Conservation (phyloP, 2,329 filamentous ascomycete species). For the Aspergillus awamori region DNA sequence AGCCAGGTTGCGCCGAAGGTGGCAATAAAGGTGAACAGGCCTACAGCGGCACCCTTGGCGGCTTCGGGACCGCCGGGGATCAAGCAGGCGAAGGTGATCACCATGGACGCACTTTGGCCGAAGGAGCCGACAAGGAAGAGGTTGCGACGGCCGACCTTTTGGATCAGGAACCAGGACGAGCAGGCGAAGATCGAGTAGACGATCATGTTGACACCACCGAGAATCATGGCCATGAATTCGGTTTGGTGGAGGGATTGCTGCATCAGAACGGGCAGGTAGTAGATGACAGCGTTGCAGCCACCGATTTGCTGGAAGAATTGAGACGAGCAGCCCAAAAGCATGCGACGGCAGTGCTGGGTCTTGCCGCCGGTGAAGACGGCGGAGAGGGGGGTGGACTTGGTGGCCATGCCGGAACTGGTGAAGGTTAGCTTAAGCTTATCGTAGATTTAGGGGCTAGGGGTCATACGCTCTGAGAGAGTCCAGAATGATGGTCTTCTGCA, state of each 20-base stretch:
- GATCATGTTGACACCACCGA: conserved; percentile 33
- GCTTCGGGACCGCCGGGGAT: conserved; percentile 25
- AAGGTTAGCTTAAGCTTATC: conserved; percentile 34
- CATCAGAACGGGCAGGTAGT: conserved; percentile 51
- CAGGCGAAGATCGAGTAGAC: conserved; percentile 33
- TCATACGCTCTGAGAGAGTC: conserved; percentile 56
- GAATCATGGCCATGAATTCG: conserved; percentile 24
- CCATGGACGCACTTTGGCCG: conserved; percentile 39
- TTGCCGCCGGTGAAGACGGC: conserved; percentile 33
- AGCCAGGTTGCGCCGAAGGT: conserved; percentile 68
- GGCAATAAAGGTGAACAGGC: conserved; percentile 68
- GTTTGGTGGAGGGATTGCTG: conserved; percentile 38
- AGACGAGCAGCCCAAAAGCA: conserved; percentile 34
- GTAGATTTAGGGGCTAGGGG: background rate
- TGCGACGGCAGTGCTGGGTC: conserved; percentile 36
- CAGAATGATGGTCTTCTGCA: conserved; percentile 62
- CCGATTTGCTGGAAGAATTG: conserved; percentile 49
- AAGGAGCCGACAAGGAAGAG: conserved; percentile 36
- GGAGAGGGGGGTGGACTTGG: conserved; percentile 26
- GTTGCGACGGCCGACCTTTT: conserved; percentile 46
- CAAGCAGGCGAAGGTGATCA: conserved; percentile 40
- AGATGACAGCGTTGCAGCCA: conserved; percentile 51
- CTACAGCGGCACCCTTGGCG: conserved; percentile 52
- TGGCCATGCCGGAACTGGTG: conserved; percentile 24
- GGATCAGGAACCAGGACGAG: conserved; percentile 34